A percentile compares a stretch with the other conserved stretches of the same genome.
These are phyloP conservation scores for Ophiostoma perfectum DNA, from an alignment of 2,329 filamentous ascomycete genomes.

Conservation along the genomic window DNA sequence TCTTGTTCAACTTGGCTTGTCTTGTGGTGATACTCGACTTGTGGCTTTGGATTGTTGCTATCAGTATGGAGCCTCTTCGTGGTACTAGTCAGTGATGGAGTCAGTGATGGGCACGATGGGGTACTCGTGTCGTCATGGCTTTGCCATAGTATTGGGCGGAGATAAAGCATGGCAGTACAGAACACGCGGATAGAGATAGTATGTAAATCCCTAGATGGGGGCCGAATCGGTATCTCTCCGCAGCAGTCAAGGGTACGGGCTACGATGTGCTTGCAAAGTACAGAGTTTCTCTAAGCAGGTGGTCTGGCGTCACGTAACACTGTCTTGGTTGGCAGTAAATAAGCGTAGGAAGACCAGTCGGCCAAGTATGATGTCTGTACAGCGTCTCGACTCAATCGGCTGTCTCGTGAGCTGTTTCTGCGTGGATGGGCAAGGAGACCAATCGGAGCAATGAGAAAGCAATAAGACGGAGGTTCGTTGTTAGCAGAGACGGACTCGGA, in stretches of 20 bases:
- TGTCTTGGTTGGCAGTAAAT: not conserved
- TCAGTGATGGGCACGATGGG: not conserved
- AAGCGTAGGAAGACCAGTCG: no score
- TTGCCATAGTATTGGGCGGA: not conserved
- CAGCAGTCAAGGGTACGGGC: no score
- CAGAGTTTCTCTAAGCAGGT: not conserved
- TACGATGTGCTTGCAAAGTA: not conserved
- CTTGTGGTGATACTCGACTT: not conserved
- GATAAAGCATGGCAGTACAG: not conserved
- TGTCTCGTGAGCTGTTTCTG: not conserved
- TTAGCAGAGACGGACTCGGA: no score
- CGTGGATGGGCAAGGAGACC: not conserved
- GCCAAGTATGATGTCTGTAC: no score
- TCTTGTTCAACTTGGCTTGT: not conserved
- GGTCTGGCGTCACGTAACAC: slow-evolving; percentile 20
- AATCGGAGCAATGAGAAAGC: not conserved
- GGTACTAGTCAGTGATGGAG: not conserved
- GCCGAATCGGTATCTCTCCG: not conserved
- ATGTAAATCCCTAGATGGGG: not conserved
- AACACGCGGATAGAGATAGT: no score
- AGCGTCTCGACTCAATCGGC: not conserved
- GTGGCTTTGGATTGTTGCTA: slow-evolving; percentile 1
- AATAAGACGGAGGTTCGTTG: not conserved
- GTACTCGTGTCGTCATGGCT: not conserved
- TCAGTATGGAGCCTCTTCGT: not conserved